Percentiles rank a stretch among this genome's conserved stretches.
Conservation (phyloP, 768 basidiomycete genomes). For the Pleurotus tuoliensis region DNA sequence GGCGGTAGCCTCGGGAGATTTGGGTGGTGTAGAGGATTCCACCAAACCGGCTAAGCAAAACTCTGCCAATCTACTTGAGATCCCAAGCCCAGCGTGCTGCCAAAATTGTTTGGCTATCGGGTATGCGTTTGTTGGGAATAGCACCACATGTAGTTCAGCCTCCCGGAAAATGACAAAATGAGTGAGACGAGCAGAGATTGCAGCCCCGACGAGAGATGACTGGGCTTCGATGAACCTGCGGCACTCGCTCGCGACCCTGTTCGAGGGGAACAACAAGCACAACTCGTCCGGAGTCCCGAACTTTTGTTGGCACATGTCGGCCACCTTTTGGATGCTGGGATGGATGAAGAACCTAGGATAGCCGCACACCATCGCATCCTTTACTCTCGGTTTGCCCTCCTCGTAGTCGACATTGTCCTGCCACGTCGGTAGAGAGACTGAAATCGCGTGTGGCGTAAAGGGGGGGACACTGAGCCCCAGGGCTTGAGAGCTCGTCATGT, state of each 20-base stretch:
- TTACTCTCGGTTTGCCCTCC: constrained; percentile 57
- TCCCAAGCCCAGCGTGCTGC: constrained; percentile 75
- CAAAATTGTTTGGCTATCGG: constrained; percentile 66
- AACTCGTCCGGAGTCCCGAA: constrained; percentile 55
- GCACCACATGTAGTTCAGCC: constrained; percentile 50
- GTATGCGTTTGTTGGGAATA: constrained; percentile 49
- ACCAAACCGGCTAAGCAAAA: constrained; percentile 55
- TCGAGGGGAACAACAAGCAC: constrained; percentile 62
- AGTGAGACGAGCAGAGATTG: constrained; percentile 39
- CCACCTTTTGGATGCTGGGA: constrained; percentile 60
- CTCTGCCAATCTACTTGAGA: constrained; percentile 68
- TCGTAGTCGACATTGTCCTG: constrained; percentile 74
- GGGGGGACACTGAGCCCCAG: constrained; percentile 44
- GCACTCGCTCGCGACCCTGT: constrained; percentile 52
- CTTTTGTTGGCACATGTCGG: constrained; percentile 51
- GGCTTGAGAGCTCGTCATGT: constrained; percentile 3
- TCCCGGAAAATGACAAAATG: constrained; percentile 50
- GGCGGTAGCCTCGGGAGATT: constrained; percentile 10
- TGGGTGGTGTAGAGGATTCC: constrained; percentile 17
- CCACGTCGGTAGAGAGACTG: constrained; percentile 79
- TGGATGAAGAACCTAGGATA: constrained; percentile 83
- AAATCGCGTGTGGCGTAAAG: constrained; percentile 69
- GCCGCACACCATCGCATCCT: constrained; percentile 63
- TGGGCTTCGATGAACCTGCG: constrained; percentile 44
- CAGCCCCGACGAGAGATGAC: constrained; percentile 30